Evolutionary conservation across 2,329 filamentous ascomycete genomes (phyloP).

Genomic region (Colletotrichum truncatum): DNA sequence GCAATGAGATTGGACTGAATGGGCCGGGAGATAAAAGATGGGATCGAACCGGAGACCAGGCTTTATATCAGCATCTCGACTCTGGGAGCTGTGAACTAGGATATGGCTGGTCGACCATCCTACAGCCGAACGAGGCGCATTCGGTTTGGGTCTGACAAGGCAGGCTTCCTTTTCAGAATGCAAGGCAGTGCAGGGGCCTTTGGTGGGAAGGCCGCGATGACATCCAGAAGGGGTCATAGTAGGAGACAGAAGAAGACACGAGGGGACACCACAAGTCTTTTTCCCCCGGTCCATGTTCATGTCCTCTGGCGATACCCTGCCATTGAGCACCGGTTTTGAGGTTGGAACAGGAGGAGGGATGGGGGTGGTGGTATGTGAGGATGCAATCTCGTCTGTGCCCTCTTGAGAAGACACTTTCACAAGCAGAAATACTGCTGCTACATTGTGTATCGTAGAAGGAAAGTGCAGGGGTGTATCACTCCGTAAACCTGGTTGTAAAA

Average conservation of each 20-base stretch:
- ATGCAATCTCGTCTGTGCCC: neutral
- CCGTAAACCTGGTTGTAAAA: neutral
- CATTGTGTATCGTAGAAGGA: too few relatives aligned
- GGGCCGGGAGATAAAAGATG: neutral
- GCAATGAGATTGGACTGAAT: slow-evolving; percentile 9
- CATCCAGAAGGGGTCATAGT: neutral
- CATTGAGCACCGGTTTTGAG: neutral
- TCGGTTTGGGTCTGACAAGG: slow-evolving; percentile 28
- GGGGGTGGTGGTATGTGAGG: neutral
- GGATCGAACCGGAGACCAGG: neutral
- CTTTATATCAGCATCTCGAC: slow-evolving; percentile 23
- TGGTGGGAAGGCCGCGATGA: slow-evolving; percentile 6
- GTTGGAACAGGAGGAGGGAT: neutral
- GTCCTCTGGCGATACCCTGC: neutral
- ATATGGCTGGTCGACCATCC: slow-evolving; percentile 6
- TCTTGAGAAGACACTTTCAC: neutral
- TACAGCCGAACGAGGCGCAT: slow-evolving; percentile 24
- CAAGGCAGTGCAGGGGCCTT: slow-evolving; percentile 22
- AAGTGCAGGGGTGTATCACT: too few relatives aligned
- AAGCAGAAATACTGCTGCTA: neutral
- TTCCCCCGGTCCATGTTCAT: slow-evolving; percentile 12
- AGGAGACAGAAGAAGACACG: neutral
- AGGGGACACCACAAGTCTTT: neutral
- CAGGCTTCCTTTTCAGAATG: slow-evolving; percentile 24
- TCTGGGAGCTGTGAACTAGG: neutral